phyloP scores from a whole-genome alignment of 768 basidiomycete genomes.

The Chalciporus piperatus region DNA sequence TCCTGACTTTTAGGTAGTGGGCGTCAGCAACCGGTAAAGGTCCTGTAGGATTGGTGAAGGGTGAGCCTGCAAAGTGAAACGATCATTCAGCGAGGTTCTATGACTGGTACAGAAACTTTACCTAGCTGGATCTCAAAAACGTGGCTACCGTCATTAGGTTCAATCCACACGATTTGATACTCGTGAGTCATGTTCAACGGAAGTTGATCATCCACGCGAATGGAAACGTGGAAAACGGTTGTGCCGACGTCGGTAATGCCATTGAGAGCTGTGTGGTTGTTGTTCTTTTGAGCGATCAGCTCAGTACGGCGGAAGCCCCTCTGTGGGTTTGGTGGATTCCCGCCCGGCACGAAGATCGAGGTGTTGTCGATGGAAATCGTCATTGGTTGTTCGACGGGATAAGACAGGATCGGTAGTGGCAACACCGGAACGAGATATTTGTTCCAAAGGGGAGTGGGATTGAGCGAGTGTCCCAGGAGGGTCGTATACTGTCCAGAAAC shows the following conservation, averaged over 20 bases:
- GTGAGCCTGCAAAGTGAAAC: conserved; percentile 41
- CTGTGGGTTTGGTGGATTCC: conserved; percentile 39
- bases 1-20: conserved; percentile 51
- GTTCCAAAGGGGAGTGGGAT: conserved; percentile 53
- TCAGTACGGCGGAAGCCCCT: conserved; percentile 59
- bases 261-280: conserved; percentile 37
- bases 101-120: conserved; percentile 22
- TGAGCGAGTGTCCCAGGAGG: conserved; percentile 36
- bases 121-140: conserved; percentile 61
- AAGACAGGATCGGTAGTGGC: conserved; percentile 10
- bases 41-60: conserved; percentile 53
- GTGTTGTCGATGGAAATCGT: conserved; percentile 55
- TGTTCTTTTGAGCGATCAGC: conserved; percentile 48
- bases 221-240: conserved; percentile 50
- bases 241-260: conserved; percentile 41
- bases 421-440: neutral
- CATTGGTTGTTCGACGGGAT: conserved; percentile 47
- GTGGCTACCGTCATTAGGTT: conserved; percentile 57
- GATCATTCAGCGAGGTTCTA: no score
- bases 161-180: conserved; percentile 63
- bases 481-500: conserved; percentile 39
- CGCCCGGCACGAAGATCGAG: conserved; percentile 54
- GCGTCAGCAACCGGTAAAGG: conserved; percentile 41
- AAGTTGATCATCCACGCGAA: conserved; percentile 37
- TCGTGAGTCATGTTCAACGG: conserved; percentile 56